These are phyloP conservation scores for Erythrophleum ivorense DNA, from an alignment of 331 rosid species.

Conservation along the genomic window DNA sequence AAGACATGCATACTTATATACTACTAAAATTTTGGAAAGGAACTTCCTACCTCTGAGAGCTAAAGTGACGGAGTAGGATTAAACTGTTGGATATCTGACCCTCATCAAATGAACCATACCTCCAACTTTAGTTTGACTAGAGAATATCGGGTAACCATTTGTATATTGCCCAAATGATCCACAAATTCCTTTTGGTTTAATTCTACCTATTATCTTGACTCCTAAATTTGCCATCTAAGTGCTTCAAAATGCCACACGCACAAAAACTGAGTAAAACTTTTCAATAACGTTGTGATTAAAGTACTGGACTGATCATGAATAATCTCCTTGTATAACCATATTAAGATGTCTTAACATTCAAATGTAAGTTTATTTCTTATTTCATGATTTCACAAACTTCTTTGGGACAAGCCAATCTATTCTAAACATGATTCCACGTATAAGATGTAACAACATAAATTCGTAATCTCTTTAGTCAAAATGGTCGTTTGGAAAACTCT, in stretches of 20 bases:
- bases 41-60: not conserved
- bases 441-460: not conserved
- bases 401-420: not conserved
- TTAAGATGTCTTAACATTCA: not conserved
- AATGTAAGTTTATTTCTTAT: not conserved
- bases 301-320: not conserved
- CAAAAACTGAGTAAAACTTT: not conserved
- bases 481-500: not conserved
- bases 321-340: not conserved
- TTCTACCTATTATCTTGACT: not conserved
- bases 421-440: not conserved
- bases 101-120: not conserved
- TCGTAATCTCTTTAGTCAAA: slow-evolving; percentile 2
- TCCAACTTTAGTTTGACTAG: not conserved
- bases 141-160: not conserved
- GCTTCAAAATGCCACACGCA: not conserved
- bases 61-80: not conserved
- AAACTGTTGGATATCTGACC: not conserved
- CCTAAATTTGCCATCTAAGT: not conserved
- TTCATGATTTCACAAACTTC: not conserved
- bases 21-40: not conserved
- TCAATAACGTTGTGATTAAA: not conserved
- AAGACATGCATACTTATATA: not conserved
- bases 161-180: not conserved
- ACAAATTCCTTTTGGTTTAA: not conserved